A percentile compares a stretch with the other conserved stretches of the same genome.
These are phyloP conservation scores for Fragilaria crotonensis DNA, from an alignment of 108 stramenopile species.

Conservation along the genomic window DNA sequence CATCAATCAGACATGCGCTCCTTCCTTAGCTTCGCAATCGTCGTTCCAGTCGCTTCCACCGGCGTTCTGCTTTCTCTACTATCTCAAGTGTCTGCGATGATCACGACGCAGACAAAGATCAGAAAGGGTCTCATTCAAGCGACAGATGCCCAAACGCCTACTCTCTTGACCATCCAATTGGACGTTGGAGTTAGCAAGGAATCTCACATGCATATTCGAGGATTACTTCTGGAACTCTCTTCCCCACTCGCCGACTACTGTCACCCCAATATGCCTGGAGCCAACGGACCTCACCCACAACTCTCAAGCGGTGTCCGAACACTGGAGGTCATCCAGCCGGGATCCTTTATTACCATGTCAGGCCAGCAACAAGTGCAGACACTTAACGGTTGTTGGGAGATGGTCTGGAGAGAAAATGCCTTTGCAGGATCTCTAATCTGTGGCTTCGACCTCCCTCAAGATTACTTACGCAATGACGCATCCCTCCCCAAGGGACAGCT, in stretches of 20 bases:
- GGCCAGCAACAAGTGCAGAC: conserved; percentile 12
- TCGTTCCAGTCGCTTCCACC: too few relatives aligned
- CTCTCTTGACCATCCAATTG: conserved; percentile 26
- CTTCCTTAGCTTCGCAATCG: too few relatives aligned
- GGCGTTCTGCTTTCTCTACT: too few relatives aligned
- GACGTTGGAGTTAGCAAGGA: conserved; percentile 30
- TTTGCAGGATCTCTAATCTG: conserved; percentile 17
- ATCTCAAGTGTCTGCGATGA: too few relatives aligned
- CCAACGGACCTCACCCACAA: conserved; percentile 13
- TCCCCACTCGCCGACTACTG: too few relatives aligned
- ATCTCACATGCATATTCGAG: conserved; percentile 25
- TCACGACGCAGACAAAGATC: too few relatives aligned
- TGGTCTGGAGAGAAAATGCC: conserved; percentile 17
- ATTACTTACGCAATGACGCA: conserved; percentile 24
- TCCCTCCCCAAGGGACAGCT: conserved; percentile 19
- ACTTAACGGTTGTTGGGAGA: conserved; percentile 18
- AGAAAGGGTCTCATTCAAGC: too few relatives aligned
- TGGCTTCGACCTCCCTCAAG: conserved; percentile 20
- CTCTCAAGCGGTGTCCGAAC: conserved; percentile 13
- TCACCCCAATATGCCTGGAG: conserved; percentile 18
- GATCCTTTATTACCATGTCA: conserved; percentile 14
- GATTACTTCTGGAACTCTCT: conserved; percentile 22
- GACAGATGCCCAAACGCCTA: conserved; percentile 15
- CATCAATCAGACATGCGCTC: too few relatives aligned
- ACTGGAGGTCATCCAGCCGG: conserved; percentile 3